Percentiles rank a stretch among this genome's conserved stretches.
These are phyloP conservation scores for Spencermartinsiella europaea DNA, from an alignment of 805 yeast species.

Conservation along the genomic window DNA sequence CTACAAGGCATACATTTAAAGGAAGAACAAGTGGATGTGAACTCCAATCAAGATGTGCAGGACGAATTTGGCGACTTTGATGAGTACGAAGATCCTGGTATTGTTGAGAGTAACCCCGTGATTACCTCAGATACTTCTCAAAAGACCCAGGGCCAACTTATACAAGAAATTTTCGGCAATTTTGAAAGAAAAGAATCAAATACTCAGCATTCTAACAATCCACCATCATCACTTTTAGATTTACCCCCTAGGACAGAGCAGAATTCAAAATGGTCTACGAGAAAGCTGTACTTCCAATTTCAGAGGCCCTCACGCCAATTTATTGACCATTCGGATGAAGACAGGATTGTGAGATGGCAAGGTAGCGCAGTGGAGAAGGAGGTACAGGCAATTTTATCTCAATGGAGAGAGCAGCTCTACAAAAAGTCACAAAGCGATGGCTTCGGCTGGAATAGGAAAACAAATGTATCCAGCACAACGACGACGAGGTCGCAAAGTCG, in stretches of 20 bases:
- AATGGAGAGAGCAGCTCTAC: constrained; percentile 17
- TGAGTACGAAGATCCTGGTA: constrained; percentile 6
- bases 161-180: not conserved
- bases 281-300: constrained; percentile 20
- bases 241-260: not conserved
- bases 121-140: constrained; percentile 2
- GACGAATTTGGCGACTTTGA: constrained; percentile 22
- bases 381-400: constrained; percentile 8
- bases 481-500: too few species aligned
- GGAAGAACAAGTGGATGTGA: too few species aligned
- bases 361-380: constrained; percentile 13
- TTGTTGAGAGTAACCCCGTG: too few species aligned
- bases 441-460: constrained; percentile 8
- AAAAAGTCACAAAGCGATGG: not conserved
- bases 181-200: not conserved
- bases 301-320: constrained; percentile 26
- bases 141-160: not conserved
- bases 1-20: too few species aligned
- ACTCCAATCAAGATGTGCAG: too few species aligned
- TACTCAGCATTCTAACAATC: too few species aligned
- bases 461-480: too few species aligned
- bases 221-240: not conserved
- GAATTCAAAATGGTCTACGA: constrained; percentile 1
- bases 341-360: constrained; percentile 14
- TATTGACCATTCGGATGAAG: constrained; percentile 16